Evolutionary conservation across 495 filamentous ascomycete species (phyloP).

Genomic region (Hypoxylon subgilvum): DNA sequence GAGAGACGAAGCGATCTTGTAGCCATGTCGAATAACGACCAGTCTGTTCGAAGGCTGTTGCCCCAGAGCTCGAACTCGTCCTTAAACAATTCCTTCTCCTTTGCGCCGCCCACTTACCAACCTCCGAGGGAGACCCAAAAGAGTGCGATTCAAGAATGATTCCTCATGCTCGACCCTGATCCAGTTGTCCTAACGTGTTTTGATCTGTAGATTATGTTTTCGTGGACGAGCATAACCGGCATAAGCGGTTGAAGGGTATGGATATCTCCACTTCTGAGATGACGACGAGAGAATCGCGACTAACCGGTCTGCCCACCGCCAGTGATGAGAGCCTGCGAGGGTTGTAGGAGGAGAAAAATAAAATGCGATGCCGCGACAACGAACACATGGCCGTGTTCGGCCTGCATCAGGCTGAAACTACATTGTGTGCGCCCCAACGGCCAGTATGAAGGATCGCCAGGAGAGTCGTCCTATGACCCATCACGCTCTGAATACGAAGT

Average conservation of each 20-base stretch:
- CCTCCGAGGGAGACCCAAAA: slow-evolving; percentile 69
- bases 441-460: slow-evolving; percentile 76
- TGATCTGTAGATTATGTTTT: slow-evolving; percentile 87
- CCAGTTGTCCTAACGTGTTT: slow-evolving; percentile 30
- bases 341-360: slow-evolving; percentile 87
- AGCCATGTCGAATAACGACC: slow-evolving; percentile 62
- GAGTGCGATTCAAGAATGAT: slow-evolving; percentile 54
- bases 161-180: slow-evolving; percentile 4
- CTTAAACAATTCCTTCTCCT: slow-evolving; percentile 66
- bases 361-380: slow-evolving; percentile 98
- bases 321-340: slow-evolving; percentile 99
- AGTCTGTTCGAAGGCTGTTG: slow-evolving; percentile 59
- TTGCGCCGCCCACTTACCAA: slow-evolving; percentile 62
- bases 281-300: slow-evolving; percentile 1
- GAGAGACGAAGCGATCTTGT: slow-evolving; percentile 9
- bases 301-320: slow-evolving; percentile 28
- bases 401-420: slow-evolving; percentile 89
- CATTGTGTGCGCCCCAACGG: slow-evolving; percentile 92
- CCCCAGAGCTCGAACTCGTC: slow-evolving; percentile 59
- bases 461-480: slow-evolving; percentile 57
- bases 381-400: slow-evolving; percentile 97
- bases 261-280: slow-evolving; percentile 6
- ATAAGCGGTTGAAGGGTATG: slow-evolving; percentile 94
- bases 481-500: slow-evolving; percentile 52
- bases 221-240: slow-evolving; percentile 97